These are phyloP conservation scores for Xerocomus nothofagi DNA, from an alignment of 1,284 basidiomycete genomes.

Conservation along the genomic window DNA sequence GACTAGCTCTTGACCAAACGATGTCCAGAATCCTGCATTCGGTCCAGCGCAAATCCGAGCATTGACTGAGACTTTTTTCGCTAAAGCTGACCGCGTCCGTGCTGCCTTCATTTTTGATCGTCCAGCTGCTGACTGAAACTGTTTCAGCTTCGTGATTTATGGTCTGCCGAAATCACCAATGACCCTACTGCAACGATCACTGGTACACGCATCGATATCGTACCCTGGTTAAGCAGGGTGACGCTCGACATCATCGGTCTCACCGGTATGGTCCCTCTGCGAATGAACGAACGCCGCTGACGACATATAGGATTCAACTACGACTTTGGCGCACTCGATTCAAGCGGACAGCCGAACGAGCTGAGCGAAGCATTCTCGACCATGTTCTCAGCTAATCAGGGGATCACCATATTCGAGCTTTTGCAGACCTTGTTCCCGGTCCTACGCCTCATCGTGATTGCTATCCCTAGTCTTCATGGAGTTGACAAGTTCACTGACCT, in stretches of 20 bases:
- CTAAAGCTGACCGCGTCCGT: conserved; percentile 49
- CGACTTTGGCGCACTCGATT: conserved; percentile 54
- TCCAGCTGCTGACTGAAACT: neutral
- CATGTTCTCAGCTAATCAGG: conserved; percentile 37
- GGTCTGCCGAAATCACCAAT: conserved; percentile 36
- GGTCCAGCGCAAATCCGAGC: conserved; percentile 53
- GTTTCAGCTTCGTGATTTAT: conserved; percentile 47
- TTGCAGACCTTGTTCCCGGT: conserved; percentile 42
- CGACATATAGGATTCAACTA: conserved; percentile 58
- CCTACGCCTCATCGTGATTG: conserved; percentile 44
- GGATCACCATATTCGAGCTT: conserved; percentile 31
- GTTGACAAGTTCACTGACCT: no score
- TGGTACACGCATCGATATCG: conserved; percentile 43
- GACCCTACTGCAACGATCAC: conserved; percentile 12
- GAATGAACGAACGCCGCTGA: neutral
- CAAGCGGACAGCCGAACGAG: conserved; percentile 42
- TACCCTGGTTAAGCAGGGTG: conserved; percentile 54
- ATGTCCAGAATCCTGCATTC: conserved; percentile 55
- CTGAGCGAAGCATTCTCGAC: conserved; percentile 48
- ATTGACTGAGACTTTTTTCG: conserved; percentile 54
- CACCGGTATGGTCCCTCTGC: conserved; percentile 45
- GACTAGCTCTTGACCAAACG: neutral
- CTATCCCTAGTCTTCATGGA: no score
- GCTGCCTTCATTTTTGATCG: neutral
- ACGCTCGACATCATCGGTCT: conserved; percentile 71